Base-by-base conservation (phyloP, 805 yeast genomes). In the Priceomyces carsonii region DNA sequence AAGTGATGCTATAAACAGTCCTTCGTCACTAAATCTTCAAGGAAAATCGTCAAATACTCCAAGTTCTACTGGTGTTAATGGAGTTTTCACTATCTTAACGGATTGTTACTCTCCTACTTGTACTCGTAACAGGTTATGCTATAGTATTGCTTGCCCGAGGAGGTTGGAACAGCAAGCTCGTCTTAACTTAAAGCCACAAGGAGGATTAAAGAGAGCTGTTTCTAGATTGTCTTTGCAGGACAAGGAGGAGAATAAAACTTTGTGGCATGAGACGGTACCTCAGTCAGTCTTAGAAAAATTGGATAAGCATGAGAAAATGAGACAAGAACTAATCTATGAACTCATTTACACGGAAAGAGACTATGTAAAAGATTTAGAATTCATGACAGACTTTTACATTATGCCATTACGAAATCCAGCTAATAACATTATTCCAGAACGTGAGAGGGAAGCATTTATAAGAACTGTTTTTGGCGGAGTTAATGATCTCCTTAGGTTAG, bases 91-190 rank as follows among this genome's bases (percentile, higher is more conserved):
- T 1, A 66, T 91, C 27, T 68, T 93, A 43, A 86, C 97, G 0
- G 96, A 90, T 53, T 93, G 99, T 63, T 93, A 93, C 54, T 89
- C 97, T 0, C 96, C 99, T 21, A 93, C 99, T 0, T 93, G 99
- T 63, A 82, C 96, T 4, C 71, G 95, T 33, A 95, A 87, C 51
- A 71, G 78, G 21, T 66, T 91, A 25, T 93, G 99, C 62, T 93
- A 93, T 61, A 85, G 95, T 27, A 90, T 93, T 48, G 95, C 96
- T 8, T 93, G 99, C 63, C 99, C 99, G 10, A 76, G 96, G 47
- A 75, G 98, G 43, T 68, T 93, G 32, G 98, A 91, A 61, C 98
- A 93, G 60, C 98, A 91, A 55, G 95, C 96, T 3, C 73, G 98
- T 40, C 73, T 87, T 33, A 89, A 90, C 50, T 73, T 87, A 79